These are phyloP conservation scores for Diaporthe capsici DNA, from an alignment of 2,329 filamentous ascomycete genomes.

Conservation along the genomic window DNA sequence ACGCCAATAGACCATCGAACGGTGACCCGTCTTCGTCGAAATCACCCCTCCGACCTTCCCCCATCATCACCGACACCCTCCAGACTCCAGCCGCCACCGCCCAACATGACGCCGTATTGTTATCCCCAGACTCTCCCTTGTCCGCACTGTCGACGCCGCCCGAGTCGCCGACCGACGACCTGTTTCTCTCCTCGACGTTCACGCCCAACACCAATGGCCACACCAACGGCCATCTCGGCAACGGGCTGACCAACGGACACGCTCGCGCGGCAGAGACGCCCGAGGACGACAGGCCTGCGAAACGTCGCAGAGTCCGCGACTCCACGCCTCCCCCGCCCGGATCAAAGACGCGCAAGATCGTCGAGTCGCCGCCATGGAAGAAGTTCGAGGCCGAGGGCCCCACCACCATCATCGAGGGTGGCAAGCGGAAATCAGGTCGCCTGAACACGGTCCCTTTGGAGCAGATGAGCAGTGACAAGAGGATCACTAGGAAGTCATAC, in stretches of 20 bases:
- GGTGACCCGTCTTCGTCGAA: background rate
- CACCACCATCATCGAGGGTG: conserved; percentile 84
- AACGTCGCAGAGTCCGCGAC: conserved; percentile 73
- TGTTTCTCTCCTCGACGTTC: background rate
- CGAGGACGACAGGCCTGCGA: conserved; percentile 67
- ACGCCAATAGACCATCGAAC: background rate
- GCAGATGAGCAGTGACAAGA: conserved; percentile 64
- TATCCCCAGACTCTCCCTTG: conserved; percentile 39
- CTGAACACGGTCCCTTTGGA: conserved; percentile 71
- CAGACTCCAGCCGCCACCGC: conserved; percentile 3
- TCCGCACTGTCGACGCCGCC: conserved; percentile 39
- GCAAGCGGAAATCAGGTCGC: conserved; percentile 76
- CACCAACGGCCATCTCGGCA: conserved; percentile 48
- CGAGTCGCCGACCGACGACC: conserved; percentile 28
- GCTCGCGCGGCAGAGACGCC: conserved; percentile 44
- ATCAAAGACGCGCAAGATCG: conserved; percentile 60
- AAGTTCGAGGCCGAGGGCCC: conserved; percentile 87
- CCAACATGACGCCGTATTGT: conserved; percentile 19
- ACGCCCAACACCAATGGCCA: conserved; percentile 10
- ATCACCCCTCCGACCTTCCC: conserved; percentile 23
- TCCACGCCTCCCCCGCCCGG: conserved; percentile 56
- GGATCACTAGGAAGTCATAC: conserved; percentile 64
- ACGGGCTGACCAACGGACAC: conserved; percentile 43
- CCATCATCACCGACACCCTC: conserved; percentile 33
- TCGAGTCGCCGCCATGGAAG: conserved; percentile 93